Evolutionary conservation across 371 early-diverging fungal species (phyloP), one percentile per base, ranked within the genome.

Genomic region (Cokeromyces recurvatus): DNA sequence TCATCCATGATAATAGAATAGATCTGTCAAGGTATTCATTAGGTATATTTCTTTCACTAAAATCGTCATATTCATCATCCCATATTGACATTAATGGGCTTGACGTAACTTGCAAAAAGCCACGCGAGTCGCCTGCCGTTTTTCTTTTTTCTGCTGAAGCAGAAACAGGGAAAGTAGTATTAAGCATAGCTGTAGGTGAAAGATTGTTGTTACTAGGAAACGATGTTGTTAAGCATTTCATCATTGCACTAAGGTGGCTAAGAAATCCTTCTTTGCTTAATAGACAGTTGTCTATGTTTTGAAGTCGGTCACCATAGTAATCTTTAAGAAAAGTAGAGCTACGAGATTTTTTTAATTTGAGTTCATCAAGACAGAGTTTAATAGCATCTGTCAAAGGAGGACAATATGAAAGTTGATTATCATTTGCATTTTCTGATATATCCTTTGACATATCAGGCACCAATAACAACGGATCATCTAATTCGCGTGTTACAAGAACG

Each of bases 241-340:
- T 65, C 66, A 71, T 67, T 0, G 70, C 72, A 14, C 57, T 50
- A 2, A 76, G 34, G 49, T 76, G 76, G 19, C 59, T 22, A 2
- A 76, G 25, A 23, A 67, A 76, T 6, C 55, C 60, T 29, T 76
- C 72, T 32, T 62, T 62, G 43, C 66, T 69, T 12, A 71, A 20
- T 15, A 76, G 16, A 32, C 35, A 62, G 23, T 59, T 54, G 15
- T 62, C 60, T 0, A 59, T 20, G 17, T 42, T 46, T 14, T 44
- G 39, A 15, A 54, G 20, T 9, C 44, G 45, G 10, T 51, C 45
- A 24, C 37, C 49, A 29, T 56, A 65, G 16, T 67, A 69, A 14
- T 66, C 64, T 14, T 29, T 51, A 27, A 65, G 43, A 38, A 67
- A 69, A 2, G 56, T 21, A 8, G 75, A 71, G 9, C 56, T 48